Evolutionary conservation across 192 early-diverging fungal species (phyloP).

Genomic region (Chytriomyces confervae): DNA sequence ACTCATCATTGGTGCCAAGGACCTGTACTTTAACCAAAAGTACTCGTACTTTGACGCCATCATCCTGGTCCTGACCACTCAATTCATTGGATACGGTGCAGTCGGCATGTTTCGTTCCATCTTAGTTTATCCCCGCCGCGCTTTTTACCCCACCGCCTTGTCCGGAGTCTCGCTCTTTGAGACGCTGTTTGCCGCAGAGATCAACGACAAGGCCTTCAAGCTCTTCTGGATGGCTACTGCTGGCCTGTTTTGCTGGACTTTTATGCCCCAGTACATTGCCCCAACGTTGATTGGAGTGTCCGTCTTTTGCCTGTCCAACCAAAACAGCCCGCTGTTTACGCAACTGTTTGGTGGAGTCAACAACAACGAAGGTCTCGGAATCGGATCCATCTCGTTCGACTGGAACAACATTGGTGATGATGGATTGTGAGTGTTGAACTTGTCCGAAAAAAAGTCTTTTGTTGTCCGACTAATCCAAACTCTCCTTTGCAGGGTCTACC

Average conservation of each 20-base stretch:
- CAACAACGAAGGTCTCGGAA: conserved; percentile 5
- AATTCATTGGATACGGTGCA: conserved; percentile 62
- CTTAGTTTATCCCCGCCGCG: conserved; percentile 78
- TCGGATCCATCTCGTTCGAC: conserved; percentile 28
- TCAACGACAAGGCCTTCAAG: conserved; percentile 49
- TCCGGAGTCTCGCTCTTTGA: conserved; percentile 76
- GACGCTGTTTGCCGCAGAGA: conserved; percentile 65
- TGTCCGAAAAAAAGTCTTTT: conserved; percentile 52
- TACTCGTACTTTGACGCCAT: conserved; percentile 60
- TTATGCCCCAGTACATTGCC: conserved; percentile 56
- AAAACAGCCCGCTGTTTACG: neutral
- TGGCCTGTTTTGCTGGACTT: conserved; percentile 57
- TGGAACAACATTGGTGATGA: conserved; percentile 52
- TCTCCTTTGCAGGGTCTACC: neutral
- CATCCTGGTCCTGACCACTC: conserved; percentile 20
- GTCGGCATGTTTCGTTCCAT: conserved; percentile 73
- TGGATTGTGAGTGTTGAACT: conserved; percentile 74
- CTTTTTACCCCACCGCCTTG: conserved; percentile 82
- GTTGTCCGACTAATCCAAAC: conserved; percentile 64
- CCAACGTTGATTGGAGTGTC: conserved; percentile 15
- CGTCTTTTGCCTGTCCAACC: conserved; percentile 9
- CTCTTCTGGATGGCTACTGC: conserved; percentile 57
- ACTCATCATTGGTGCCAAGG: conserved; percentile 22
- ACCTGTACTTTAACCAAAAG: conserved; percentile 33
- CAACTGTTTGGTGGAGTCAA: conserved; percentile 32